Evolutionary conservation across 257 asterid species (phyloP).

Genomic region (Solanum bulbocastanum): DNA sequence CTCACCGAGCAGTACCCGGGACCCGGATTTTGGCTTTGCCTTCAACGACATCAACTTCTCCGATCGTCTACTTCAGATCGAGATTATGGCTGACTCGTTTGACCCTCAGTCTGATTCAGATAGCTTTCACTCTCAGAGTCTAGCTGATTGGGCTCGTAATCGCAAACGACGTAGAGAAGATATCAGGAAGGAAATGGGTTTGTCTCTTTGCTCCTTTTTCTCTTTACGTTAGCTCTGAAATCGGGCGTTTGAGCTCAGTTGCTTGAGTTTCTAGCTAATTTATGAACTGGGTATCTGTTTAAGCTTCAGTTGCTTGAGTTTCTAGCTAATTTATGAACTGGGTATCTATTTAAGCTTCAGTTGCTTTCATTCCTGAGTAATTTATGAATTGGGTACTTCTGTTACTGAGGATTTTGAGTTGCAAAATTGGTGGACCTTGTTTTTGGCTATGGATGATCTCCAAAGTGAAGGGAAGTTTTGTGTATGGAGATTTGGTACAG

Average conservation of each 20-base stretch:
- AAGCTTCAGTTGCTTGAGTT: background rate
- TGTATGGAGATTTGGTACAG: background rate
- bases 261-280: background rate
- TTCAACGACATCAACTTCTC: conserved; percentile 64
- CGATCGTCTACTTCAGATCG: conserved; percentile 56
- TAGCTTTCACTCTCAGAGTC: conserved; percentile 12
- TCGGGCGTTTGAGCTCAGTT: background rate
- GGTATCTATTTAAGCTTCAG: background rate
- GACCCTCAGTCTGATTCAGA: conserved; percentile 29
- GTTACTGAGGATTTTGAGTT: background rate
- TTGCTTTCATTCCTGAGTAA: background rate
- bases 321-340: background rate
- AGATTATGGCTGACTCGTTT: conserved; percentile 33
- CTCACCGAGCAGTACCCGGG: conserved; percentile 22
- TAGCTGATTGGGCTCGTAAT: conserved; percentile 45
- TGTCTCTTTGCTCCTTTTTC: background rate
- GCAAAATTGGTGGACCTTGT: background rate
- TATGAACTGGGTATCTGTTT: background rate
- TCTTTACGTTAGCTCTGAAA: background rate
- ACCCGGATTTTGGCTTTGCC: conserved; percentile 61
- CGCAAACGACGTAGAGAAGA: conserved; percentile 44
- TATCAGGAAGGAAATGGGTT: conserved; percentile 31
- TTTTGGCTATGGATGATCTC: background rate
- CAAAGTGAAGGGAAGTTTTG: background rate
- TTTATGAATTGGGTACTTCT: background rate